Percentiles rank a stretch among this genome's conserved stretches.
Evolutionary conservation across 208 protist genomes (phyloP).

Genomic region (Leishmania braziliensis): DNA sequence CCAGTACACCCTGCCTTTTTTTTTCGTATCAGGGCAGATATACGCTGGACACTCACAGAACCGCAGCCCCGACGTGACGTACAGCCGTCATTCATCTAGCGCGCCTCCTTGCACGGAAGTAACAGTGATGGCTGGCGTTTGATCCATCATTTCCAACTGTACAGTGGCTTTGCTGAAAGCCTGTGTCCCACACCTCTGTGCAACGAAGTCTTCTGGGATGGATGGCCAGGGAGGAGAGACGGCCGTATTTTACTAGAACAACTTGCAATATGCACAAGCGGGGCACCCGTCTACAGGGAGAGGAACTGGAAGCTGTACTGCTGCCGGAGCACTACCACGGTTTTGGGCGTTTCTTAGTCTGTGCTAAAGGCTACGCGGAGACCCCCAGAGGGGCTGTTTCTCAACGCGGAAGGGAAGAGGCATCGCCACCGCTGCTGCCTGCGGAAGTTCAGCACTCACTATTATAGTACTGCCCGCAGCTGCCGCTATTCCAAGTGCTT

Average conservation of each 20-base stretch:
- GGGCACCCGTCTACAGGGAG: not conserved
- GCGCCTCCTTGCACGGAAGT: too few relatives aligned
- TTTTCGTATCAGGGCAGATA: not conserved
- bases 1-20: not conserved
- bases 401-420: not conserved
- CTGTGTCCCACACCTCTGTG: not conserved
- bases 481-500: not conserved
- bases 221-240: not conserved
- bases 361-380: not conserved
- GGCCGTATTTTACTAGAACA: not conserved
- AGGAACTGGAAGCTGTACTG: not conserved
- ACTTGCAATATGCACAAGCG: not conserved
- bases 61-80: not conserved
- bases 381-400: not conserved
- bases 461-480: not conserved
- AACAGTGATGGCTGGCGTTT: not conserved
- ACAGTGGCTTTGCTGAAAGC: too few relatives aligned
- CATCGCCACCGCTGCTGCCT: not conserved
- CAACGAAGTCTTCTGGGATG: not conserved
- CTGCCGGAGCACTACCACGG: not conserved
- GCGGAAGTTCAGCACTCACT: not conserved
- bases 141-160: not conserved
- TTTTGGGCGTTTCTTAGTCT: not conserved
- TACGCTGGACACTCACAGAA: not conserved
- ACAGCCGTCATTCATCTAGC: not conserved